Conservation (phyloP, 1,284 basidiomycete genomes). For the Fomes fomentarius region DNA sequence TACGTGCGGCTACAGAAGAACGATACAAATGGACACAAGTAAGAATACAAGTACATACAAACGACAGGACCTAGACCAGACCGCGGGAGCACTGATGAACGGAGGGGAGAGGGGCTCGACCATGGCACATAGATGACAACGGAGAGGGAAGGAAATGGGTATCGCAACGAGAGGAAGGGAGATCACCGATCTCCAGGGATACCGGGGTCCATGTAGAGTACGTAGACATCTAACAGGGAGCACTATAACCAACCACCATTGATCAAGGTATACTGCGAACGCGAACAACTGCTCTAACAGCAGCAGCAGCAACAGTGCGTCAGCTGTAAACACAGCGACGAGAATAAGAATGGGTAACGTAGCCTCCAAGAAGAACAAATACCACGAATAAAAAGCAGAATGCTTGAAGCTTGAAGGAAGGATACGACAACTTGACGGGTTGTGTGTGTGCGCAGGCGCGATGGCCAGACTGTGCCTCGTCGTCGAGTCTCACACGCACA, state of each 20-base stretch:
- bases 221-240: neutral
- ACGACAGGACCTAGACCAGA: neutral
- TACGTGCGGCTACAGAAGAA: too few relatives aligned
- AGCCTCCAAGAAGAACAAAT: neutral
- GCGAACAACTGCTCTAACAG: neutral
- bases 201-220: too few relatives aligned
- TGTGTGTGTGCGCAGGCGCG: neutral
- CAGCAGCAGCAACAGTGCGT: neutral
- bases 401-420: too few relatives aligned
- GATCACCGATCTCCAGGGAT: slow-evolving; percentile 25
- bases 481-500: neutral
- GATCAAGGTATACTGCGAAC: neutral
- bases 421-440: neutral
- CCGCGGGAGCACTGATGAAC: slow-evolving; percentile 1
- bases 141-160: slow-evolving; percentile 1
- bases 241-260: neutral
- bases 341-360: neutral
- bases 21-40: neutral
- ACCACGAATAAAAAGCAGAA: neutral
- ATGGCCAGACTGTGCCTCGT: neutral
- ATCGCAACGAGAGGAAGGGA: slow-evolving; percentile 20
- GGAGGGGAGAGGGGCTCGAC: neutral
- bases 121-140: neutral
- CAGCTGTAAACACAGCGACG: neutral
- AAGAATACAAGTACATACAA: slow-evolving; percentile 7